phyloP scores from a whole-genome alignment of 805 yeast genomes.

The Brettanomyces anomalus region DNA sequence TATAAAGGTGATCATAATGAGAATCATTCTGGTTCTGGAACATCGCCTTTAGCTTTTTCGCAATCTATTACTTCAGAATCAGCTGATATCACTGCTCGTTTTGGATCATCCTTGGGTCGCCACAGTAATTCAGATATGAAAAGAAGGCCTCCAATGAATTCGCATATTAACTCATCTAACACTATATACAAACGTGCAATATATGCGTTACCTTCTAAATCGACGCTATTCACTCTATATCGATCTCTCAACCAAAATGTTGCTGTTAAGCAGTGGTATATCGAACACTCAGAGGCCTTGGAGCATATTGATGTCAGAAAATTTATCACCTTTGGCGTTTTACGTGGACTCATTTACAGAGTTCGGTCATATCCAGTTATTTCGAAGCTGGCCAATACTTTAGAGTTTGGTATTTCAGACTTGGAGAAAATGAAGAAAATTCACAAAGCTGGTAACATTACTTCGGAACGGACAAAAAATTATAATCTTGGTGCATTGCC shows the following conservation, averaged over 20 bases:
- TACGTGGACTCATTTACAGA: constrained; percentile 74
- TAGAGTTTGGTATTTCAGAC: constrained; percentile 5
- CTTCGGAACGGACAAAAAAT: constrained; percentile 3
- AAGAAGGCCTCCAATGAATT: neutral
- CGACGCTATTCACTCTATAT: constrained; percentile 64
- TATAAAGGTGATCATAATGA: neutral
- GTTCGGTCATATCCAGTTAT: constrained; percentile 69
- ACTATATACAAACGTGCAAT: constrained; percentile 5
- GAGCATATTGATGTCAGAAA: constrained; percentile 71
- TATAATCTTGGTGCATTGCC: constrained; percentile 14
- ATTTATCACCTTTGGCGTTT: constrained; percentile 78
- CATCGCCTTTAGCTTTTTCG: constrained; percentile 1
- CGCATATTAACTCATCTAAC: neutral
- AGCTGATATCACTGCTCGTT: neutral
- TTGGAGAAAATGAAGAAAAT: constrained; percentile 1
- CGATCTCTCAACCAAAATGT: constrained; percentile 71
- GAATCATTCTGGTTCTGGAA: neutral
- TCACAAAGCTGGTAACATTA: neutral
- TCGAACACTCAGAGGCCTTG: constrained; percentile 50
- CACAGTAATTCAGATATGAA: neutral
- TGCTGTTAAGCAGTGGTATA: constrained; percentile 74
- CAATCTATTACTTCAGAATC: neutral
- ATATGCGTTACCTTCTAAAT: constrained; percentile 46
- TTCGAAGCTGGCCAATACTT: constrained; percentile 19
- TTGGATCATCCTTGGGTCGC: neutral